Conservation (phyloP, 257 asterid species). For the Solanum chaucha region DNA sequence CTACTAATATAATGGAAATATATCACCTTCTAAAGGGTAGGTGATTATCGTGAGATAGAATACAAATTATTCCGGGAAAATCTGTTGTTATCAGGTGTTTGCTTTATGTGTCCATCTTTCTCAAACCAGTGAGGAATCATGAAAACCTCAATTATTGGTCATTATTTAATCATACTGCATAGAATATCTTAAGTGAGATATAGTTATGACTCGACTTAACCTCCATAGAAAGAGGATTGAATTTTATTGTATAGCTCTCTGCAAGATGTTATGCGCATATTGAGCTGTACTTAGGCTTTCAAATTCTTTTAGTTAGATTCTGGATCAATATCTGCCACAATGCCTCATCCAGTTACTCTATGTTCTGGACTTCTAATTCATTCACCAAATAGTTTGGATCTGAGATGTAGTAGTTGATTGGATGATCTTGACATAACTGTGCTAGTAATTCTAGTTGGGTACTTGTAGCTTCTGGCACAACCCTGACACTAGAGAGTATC, state of each 20-base stretch:
- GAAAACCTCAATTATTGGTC: background rate
- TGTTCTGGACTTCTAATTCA: background rate
- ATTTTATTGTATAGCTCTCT: background rate
- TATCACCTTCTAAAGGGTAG: background rate
- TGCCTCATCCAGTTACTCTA: background rate
- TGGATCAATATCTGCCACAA: background rate
- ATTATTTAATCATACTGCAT: background rate
- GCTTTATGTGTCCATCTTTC: background rate
- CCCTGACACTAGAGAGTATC: background rate
- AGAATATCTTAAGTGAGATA: background rate
- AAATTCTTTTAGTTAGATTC: background rate
- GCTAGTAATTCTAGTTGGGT: background rate
- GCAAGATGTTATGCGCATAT: background rate
- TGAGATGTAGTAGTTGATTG: background rate
- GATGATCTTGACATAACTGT: background rate
- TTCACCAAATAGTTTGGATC: background rate
- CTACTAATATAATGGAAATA: background rate
- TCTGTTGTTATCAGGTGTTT: background rate
- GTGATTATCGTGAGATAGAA: background rate
- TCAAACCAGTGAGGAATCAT: background rate
- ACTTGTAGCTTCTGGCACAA: background rate
- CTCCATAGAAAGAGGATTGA: background rate
- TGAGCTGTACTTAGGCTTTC: background rate
- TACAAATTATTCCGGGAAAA: background rate
- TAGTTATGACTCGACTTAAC: background rate